phyloP scores from a whole-genome alignment of 2,329 filamentous ascomycete genomes.

The Aspergillus pseudoglaucus region DNA sequence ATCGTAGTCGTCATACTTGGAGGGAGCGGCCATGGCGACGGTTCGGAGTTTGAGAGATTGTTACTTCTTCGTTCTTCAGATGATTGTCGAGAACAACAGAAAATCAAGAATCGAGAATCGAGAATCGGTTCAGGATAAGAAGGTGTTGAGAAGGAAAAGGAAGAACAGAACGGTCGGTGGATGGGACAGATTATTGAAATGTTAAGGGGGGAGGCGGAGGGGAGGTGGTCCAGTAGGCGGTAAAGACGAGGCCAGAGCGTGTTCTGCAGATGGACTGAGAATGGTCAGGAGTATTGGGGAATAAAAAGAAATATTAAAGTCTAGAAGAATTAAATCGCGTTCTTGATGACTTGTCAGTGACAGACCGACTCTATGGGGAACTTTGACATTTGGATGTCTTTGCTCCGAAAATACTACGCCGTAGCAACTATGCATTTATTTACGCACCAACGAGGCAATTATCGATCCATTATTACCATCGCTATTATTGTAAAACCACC shows the following conservation, averaged over 20 bases:
- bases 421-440: too few relatives aligned
- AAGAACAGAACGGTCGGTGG: slow-evolving; percentile 3
- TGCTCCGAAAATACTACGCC: too few relatives aligned
- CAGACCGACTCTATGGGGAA: too few relatives aligned
- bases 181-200: neutral
- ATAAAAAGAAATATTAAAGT: too few relatives aligned
- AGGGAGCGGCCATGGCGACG: slow-evolving; percentile 51
- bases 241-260: neutral
- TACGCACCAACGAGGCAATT: too few relatives aligned
- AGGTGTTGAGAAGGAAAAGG: slow-evolving; percentile 2
- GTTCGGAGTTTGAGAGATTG: neutral
- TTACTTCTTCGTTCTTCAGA: neutral
- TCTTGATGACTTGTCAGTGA: too few relatives aligned
- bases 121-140: neutral
- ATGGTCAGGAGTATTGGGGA: too few relatives aligned
- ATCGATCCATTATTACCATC: too few relatives aligned
- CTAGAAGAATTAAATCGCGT: too few relatives aligned
- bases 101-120: slow-evolving; percentile 5
- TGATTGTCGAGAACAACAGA: neutral
- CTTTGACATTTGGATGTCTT: too few relatives aligned
- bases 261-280: too few relatives aligned
- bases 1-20: slow-evolving; percentile 96
- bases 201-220: neutral
- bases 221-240: neutral
- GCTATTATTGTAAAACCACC: too few relatives aligned